Evolutionary conservation across 2,329 filamentous ascomycete species (phyloP), one percentile per base, ranked within the genome.

Genomic region (Rhexocercosporidium sp.): DNA sequence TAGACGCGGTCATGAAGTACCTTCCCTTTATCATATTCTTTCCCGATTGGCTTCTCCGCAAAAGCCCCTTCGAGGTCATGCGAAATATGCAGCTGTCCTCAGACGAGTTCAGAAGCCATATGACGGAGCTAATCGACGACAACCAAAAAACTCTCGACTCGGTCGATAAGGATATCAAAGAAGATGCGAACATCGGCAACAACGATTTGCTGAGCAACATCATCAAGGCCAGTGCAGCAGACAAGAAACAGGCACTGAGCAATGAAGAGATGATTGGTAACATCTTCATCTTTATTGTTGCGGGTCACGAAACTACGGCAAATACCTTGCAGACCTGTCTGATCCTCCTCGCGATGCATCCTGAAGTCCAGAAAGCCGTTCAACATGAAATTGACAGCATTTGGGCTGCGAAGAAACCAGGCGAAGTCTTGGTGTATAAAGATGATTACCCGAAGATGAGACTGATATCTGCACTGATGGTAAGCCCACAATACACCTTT

Each of bases 231-330:
- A 66, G 53, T 39, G 51, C 64, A 3, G 65, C 47, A 4, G 75
- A 77, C 22, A 75, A 20, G 20, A 63, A 60, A 25, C 29, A 37
- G 1, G 37, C 56, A 16, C 77, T 90, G 18, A 82, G 78, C 8
- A 85, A 88, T 67, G 82, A 83, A 16, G 90, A 93, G 66, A 88
- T 93, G 66, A 80, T 91, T 49, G 90, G 90, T 62, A 93, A 93
- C 74, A 88, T 90, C 37, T 90, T 89, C 69, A 81, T 89, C 72
- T 86, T 88, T 77, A 82, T 85, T 67, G 82, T 94, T 1, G 92
- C 92, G 0, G 92, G 92, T 16, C 91, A 94, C 77, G 92, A 94
- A 77, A 94, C 92, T 1, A 90, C 91, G 1, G 91, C 91, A 61
- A 92, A 91, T 77, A 85, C 87, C 3, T 81, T 93, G 46, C 89